A percentile compares a stretch with the other conserved stretches of the same genome.
phyloP scores from a whole-genome alignment of 2,329 filamentous ascomycete genomes.

The Metarhizium guizhouense region DNA sequence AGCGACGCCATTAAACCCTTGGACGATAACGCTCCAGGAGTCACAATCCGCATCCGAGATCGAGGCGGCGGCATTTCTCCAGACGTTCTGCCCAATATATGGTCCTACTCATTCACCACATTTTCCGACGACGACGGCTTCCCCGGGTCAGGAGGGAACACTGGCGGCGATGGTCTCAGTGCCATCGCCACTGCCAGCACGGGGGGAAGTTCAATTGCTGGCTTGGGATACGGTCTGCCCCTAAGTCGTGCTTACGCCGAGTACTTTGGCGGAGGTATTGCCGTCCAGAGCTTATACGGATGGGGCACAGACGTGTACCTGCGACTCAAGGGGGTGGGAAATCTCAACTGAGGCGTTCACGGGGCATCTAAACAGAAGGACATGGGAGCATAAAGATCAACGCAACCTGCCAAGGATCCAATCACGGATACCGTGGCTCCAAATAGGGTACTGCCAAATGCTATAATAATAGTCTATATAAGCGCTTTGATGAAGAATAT shows the following conservation, averaged over 20 bases:
- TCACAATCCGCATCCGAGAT: constrained; percentile 92
- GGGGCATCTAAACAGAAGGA: background rate
- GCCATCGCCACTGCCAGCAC: constrained; percentile 64
- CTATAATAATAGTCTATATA: too few relatives aligned
- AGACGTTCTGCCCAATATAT: constrained; percentile 76
- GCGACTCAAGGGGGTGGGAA: constrained; percentile 53
- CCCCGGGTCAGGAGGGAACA: constrained; percentile 29
- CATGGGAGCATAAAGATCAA: background rate
- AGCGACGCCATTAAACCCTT: constrained; percentile 45
- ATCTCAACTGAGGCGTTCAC: constrained; percentile 26
- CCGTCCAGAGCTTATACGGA: constrained; percentile 89
- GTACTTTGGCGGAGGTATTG: constrained; percentile 94
- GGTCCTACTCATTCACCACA: constrained; percentile 96
- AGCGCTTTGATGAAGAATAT: too few relatives aligned
- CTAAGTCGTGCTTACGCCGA: constrained; percentile 90
- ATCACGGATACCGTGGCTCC: background rate
- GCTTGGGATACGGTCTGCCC: constrained; percentile 85
- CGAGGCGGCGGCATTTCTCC: constrained; percentile 89
- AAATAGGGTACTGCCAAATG: background rate
- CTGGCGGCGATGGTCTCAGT: constrained; percentile 56
- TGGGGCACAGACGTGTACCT: constrained; percentile 75
- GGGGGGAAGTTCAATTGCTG: constrained; percentile 78
- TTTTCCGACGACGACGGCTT: constrained; percentile 57
- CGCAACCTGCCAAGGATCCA: background rate
- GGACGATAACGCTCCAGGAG: constrained; percentile 64